Base-by-base conservation (phyloP, 2,329 filamentous ascomycete species). In the Pezicula rhizophila region DNA sequence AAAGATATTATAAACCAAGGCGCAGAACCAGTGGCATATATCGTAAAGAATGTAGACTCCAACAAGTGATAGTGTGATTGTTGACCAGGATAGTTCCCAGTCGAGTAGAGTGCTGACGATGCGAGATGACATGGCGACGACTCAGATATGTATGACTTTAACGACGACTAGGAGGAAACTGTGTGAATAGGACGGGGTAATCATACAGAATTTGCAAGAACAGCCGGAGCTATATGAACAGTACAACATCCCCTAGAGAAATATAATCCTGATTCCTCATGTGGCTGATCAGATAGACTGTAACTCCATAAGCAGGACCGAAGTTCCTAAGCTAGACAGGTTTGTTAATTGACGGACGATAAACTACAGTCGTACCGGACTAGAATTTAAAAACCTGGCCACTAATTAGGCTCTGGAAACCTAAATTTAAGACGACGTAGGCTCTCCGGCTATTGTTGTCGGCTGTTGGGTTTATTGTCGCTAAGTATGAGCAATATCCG, bases 1-100 rank as follows among this genome's bases (percentile, higher is more conserved):
- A 42, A 52, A 63, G 31, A 65, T 52, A 42, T 45, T 45, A 15
- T 45, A 45, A 11, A 37, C 31, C 14, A 26, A n/a, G 31, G 31
- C 31, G n/a, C 31, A 34, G 31, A 34, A 34, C 31, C 31, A 34
- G n/a, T 34, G 31, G 8, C 8, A 8, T 34, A 34, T 34, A 34
- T 34, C n/a, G 31, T 34, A 34, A 34, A 34, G 31, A 34, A n/a
- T 34, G 31, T 34, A 34, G 8, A 34, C 31, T 8, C 31, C 31
- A n/a, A 34, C 31, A 34, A 34, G 8, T n/a, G 31, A 34, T n/a
- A 34, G n/a, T n/a, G 31, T n/a, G n/a, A 34, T 34, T 34, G 31
- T n/a, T 34, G 31, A 34, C 31, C 31, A 34, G 31, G 31, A 34
- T n/a, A 34, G 31, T 34, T 34, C 8, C 31, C 31, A n/a, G 31